These are phyloP conservation scores for Arthroderma uncinatum DNA, from an alignment of 2,329 filamentous ascomycete species.

Conservation along the genomic window DNA sequence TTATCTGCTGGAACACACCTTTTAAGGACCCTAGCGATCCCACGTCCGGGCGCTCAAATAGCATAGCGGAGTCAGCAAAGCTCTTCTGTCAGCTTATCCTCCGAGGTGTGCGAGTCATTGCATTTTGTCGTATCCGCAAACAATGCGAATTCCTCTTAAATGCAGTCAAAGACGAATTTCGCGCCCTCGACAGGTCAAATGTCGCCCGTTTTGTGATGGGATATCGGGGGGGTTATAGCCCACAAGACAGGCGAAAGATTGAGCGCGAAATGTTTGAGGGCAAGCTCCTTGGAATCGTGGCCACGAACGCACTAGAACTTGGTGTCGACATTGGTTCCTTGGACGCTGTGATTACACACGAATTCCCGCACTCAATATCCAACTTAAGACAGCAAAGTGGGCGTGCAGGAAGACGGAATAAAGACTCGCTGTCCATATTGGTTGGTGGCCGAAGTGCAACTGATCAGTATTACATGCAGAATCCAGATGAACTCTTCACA, in stretches of 20 bases:
- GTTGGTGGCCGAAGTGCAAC: constrained; percentile 82
- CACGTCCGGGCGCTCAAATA: constrained; percentile 71
- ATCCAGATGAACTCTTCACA: constrained; percentile 82
- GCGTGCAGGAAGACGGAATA: constrained; percentile 80
- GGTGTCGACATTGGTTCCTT: constrained; percentile 91
- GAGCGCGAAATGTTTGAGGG: constrained; percentile 97
- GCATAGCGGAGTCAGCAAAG: constrained; percentile 73
- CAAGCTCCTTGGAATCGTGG: constrained; percentile 82
- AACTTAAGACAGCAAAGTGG: constrained; percentile 93
- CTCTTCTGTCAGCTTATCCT: constrained; percentile 84
- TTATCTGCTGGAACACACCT: constrained; percentile 95
- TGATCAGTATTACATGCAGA: constrained; percentile 95
- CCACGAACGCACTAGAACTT: constrained; percentile 83
- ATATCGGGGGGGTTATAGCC: constrained; percentile 88
- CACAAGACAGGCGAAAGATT: constrained; percentile 76
- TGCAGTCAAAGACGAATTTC: constrained; percentile 68
- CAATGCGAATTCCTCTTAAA: constrained; percentile 76
- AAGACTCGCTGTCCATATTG: constrained; percentile 80
- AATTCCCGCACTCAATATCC: constrained; percentile 90
- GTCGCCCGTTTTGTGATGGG: constrained; percentile 77
- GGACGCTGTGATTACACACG: constrained; percentile 86
- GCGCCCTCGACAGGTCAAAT: constrained; percentile 59
- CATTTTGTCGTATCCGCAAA: constrained; percentile 79
- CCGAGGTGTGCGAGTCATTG: constrained; percentile 80
- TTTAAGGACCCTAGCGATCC: constrained; percentile 83